phyloP scores from a whole-genome alignment of 2,329 filamentous ascomycete genomes.

The Hypomyces rosellus region DNA sequence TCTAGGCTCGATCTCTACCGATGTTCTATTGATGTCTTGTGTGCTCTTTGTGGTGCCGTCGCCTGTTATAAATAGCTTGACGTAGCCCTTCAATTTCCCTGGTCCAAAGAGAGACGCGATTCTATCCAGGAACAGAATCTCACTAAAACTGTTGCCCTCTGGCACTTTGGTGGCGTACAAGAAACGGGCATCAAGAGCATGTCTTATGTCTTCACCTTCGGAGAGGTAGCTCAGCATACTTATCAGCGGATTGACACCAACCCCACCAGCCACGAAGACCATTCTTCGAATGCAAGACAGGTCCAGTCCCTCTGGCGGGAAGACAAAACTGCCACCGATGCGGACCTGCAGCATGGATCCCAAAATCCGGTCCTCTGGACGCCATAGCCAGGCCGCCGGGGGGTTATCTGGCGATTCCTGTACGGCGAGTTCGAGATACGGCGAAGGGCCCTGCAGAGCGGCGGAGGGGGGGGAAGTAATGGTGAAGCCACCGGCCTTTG shows the following conservation, averaged over 20 bases:
- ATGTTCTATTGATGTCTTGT: slow-evolving; percentile 3
- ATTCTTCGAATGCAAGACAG: slow-evolving; percentile 44
- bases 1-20: slow-evolving; percentile 22
- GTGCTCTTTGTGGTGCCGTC: background rate
- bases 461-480: slow-evolving; percentile 69
- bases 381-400: slow-evolving; percentile 72
- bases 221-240: slow-evolving; percentile 63
- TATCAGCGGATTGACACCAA: slow-evolving; percentile 76
- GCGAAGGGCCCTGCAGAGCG: slow-evolving; percentile 31
- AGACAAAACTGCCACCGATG: slow-evolving; percentile 76
- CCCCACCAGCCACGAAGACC: slow-evolving; percentile 73
- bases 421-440: slow-evolving; percentile 71
- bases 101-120: slow-evolving; percentile 36
- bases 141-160: slow-evolving; percentile 17
- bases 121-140: slow-evolving; percentile 47
- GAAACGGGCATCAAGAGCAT: slow-evolving; percentile 43
- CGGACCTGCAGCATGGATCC: slow-evolving; percentile 57
- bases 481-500: slow-evolving; percentile 78
- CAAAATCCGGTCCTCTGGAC: slow-evolving; percentile 46
- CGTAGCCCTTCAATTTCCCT: slow-evolving; percentile 31
- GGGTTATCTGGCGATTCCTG: slow-evolving; percentile 66
- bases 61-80: slow-evolving; percentile 44
- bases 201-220: slow-evolving; percentile 17
- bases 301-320: slow-evolving; percentile 54
- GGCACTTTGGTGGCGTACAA: slow-evolving; percentile 53